phyloP scores from a whole-genome alignment of 768 basidiomycete genomes.

The Coprinopsis sp. region DNA sequence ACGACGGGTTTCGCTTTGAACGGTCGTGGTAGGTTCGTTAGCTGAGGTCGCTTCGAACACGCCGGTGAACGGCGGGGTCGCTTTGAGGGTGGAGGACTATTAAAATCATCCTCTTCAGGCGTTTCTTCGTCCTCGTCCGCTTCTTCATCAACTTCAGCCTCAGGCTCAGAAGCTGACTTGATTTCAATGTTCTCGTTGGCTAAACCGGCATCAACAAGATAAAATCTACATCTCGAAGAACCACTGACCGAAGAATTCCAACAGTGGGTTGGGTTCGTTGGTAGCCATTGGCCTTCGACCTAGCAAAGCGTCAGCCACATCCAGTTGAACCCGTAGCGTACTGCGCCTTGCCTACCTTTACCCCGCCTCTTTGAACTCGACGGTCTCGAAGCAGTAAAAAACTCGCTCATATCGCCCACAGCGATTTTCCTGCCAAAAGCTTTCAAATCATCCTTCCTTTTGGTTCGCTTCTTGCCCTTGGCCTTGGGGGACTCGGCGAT shows the following conservation, averaged over 20 bases:
- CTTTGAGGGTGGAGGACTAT: background rate
- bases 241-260: conserved; percentile 45
- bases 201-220: background rate
- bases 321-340: background rate
- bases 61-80: too few species aligned
- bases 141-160: conserved; percentile 17
- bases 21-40: too few species aligned
- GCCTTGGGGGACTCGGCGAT: too few species aligned
- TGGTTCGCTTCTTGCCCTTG: conserved; percentile 4
- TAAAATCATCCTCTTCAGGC: conserved; percentile 6
- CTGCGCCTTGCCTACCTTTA: background rate
- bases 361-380: background rate
- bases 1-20: too few species aligned
- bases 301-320: background rate
- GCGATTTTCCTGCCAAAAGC: background rate
- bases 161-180: conserved; percentile 15
- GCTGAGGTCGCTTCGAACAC: too few species aligned
- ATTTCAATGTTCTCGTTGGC: conserved; percentile 15
- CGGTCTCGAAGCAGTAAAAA: background rate
- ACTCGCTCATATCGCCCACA: background rate
- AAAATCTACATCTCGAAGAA: conserved; percentile 18
- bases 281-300: background rate
- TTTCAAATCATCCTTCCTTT: conserved; percentile 11
- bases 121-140: conserved; percentile 14
- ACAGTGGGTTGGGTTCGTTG: conserved; percentile 37